A percentile compares a stretch with the other conserved stretches of the same genome.
phyloP scores from a whole-genome alignment of 75 land plant genomes.

The Chamaecyparis obtusa region DNA sequence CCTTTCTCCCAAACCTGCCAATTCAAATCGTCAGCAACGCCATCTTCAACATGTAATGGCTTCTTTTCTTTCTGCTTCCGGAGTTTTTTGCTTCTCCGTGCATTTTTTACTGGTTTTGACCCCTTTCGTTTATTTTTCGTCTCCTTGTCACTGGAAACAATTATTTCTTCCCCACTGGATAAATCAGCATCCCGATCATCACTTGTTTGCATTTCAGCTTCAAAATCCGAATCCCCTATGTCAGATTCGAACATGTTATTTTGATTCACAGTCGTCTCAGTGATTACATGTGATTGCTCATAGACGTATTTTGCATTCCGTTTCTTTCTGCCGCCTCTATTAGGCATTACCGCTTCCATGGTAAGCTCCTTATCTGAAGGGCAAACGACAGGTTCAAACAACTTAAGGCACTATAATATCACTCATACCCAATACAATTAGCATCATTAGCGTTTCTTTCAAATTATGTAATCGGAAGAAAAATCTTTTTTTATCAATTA shows the following conservation, averaged over 20 bases:
- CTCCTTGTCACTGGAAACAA: background rate
- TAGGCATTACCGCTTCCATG: background rate
- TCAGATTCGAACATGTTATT: background rate
- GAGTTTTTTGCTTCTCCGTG: background rate
- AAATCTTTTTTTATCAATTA: background rate
- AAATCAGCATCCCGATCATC: background rate
- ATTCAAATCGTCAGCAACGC: background rate
- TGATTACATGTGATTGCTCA: background rate
- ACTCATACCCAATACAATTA: background rate
- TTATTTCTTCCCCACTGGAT: background rate
- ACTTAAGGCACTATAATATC: background rate
- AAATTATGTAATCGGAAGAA: background rate
- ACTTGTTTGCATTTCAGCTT: background rate
- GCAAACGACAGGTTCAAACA: background rate
- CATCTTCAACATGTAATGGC: background rate
- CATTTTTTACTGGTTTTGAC: background rate
- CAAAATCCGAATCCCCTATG: background rate
- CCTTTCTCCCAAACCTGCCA: slow-evolving; percentile 64
- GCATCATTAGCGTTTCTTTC: background rate
- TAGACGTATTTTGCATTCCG: background rate
- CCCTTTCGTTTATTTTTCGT: background rate
- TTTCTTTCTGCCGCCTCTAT: background rate
- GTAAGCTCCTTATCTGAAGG: background rate
- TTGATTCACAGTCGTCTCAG: background rate
- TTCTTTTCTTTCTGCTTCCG: background rate